phyloP scores from a whole-genome alignment of 352 stramenopile genomes.

The Globisporangium middletonii region DNA sequence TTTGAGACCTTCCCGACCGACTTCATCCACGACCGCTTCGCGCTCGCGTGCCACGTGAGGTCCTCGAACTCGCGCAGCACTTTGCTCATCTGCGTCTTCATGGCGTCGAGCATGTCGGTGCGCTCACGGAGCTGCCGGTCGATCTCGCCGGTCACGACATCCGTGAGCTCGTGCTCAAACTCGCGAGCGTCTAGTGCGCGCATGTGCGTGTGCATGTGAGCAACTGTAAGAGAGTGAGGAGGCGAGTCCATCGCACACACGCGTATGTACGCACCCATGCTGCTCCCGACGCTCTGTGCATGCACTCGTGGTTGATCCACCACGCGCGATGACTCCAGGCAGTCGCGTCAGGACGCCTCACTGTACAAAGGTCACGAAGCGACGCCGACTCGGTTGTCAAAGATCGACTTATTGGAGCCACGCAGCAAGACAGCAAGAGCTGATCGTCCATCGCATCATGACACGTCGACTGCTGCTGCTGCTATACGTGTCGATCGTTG shows the following conservation, averaged over 20 bases:
- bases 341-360: too few species aligned
- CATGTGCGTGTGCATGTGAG: too few species aligned
- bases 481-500: background rate
- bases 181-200: slow-evolving; percentile 13
- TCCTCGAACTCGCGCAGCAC: slow-evolving; percentile 70
- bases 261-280: background rate
- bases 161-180: slow-evolving; percentile 46
- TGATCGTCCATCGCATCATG: background rate
- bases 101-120: slow-evolving; percentile 39
- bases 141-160: slow-evolving; percentile 58
- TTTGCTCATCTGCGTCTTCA: slow-evolving; percentile 66
- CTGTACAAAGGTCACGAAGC: too few species aligned
- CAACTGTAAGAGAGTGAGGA: too few species aligned
- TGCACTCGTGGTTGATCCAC: too few species aligned
- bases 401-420: too few species aligned
- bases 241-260: background rate
- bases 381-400: too few species aligned
- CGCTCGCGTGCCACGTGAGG: slow-evolving; percentile 38
- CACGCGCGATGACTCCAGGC: too few species aligned
- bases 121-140: slow-evolving; percentile 49
- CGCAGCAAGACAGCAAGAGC: too few species aligned
- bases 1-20: slow-evolving; percentile 30
- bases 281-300: background rate
- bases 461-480: background rate
- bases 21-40: slow-evolving; percentile 69